Conservation (phyloP, 1,139 yeast genomes). For the Suzukiozyma palmioleophila region DNA sequence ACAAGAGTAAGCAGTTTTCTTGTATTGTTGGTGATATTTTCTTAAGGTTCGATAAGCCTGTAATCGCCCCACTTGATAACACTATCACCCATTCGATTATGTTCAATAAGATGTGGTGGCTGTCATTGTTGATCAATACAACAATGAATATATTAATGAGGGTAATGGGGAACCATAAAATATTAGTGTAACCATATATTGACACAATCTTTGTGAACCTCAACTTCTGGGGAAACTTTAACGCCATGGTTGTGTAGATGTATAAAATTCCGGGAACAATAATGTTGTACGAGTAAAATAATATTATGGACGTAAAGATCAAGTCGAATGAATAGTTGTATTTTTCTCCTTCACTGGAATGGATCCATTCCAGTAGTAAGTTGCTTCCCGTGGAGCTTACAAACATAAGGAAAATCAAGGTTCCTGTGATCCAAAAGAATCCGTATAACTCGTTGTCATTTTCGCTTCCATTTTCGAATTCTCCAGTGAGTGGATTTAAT, state of each 20-base stretch:
- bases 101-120: constrained; percentile 31
- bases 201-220: constrained; percentile 46
- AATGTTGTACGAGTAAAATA: constrained; percentile 71
- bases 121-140: constrained; percentile 35
- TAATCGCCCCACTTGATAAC: constrained; percentile 38
- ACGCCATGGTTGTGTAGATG: constrained; percentile 38
- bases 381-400: constrained; percentile 62
- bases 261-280: constrained; percentile 55
- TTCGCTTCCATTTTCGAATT: constrained; percentile 19
- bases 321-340: constrained; percentile 59
- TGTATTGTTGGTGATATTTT: constrained; percentile 42
- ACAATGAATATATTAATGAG: constrained; percentile 49
- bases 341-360: constrained; percentile 29
- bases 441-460: constrained; percentile 58
- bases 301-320: constrained; percentile 58
- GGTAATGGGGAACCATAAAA: constrained; percentile 78
- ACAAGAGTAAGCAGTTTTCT: constrained; percentile 28
- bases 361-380: constrained; percentile 43
- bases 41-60: constrained; percentile 44
- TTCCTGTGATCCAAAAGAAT: constrained; percentile 80
- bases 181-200: constrained; percentile 74
- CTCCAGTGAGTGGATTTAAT: constrained; percentile 39
- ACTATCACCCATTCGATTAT: constrained; percentile 46
- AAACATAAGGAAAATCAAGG: constrained; percentile 67
- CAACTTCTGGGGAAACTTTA: constrained; percentile 39